A percentile compares a stretch with the other conserved stretches of the same genome.
phyloP scores from a whole-genome alignment of 805 yeast species.

The Starmerella cellae region DNA sequence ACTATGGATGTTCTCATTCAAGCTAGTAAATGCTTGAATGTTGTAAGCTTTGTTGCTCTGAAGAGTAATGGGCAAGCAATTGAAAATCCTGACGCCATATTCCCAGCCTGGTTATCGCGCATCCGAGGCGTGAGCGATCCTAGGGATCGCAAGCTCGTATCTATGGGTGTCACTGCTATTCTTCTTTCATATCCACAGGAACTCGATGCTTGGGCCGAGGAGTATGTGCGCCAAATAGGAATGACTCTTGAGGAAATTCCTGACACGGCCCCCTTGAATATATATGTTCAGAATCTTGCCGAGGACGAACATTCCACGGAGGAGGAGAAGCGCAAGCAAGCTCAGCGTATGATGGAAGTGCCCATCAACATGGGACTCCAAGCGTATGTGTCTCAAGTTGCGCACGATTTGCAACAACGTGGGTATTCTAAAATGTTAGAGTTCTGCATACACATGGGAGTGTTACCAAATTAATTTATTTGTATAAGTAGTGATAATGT shows the following conservation, averaged over 20 bases:
- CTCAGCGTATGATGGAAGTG: conserved; percentile 35
- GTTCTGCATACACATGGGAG: conserved; percentile 1
- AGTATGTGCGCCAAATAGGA: conserved; percentile 34
- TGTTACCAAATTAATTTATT: background rate
- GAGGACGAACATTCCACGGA: conserved; percentile 19
- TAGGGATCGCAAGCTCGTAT: conserved; percentile 53
- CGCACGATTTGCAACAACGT: conserved; percentile 4
- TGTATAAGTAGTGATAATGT: background rate
- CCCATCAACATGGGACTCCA: conserved; percentile 42
- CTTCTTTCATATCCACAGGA: conserved; percentile 10
- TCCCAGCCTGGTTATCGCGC: conserved; percentile 25
- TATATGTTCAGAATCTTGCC: conserved; percentile 34
- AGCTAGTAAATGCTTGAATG: conserved; percentile 7
- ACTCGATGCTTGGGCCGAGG: conserved; percentile 4
- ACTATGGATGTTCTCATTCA: conserved; percentile 7
- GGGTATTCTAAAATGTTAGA: conserved; percentile 1
- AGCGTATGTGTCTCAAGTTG: conserved; percentile 29
- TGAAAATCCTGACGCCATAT: background rate
- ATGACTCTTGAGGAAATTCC: conserved; percentile 60
- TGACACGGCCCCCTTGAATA: conserved; percentile 32
- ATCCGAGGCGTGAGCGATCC: conserved; percentile 55
- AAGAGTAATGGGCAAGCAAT: conserved; percentile 8
- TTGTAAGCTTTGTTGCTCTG: conserved; percentile 8
- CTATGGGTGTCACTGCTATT: conserved; percentile 35
- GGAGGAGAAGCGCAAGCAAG: conserved; percentile 25